Base-by-base conservation (phyloP, 176 grass and related monocot species). In the Musa acuminata region DNA sequence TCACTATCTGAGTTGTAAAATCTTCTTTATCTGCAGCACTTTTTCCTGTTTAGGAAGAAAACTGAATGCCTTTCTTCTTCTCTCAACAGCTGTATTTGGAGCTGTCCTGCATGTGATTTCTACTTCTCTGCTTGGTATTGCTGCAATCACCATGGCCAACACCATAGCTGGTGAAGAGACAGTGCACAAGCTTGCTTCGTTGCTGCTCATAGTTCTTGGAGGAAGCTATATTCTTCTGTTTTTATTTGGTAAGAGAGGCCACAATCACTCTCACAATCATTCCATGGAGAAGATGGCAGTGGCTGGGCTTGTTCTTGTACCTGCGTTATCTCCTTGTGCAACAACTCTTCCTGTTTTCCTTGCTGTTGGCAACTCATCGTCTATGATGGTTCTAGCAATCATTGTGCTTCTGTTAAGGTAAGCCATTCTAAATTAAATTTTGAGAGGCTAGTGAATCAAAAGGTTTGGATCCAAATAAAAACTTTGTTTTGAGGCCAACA, bases 231-330 rank as follows among this genome's bases (percentile, higher is more conserved):
- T 98, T 79, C 23, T 94, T 4, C 75, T 98, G 53, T 98, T 84
- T 84, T 86, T 81, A 4, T 64, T 90, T 20, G 95, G 95, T 75
- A 98, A 98, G 77, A 90, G 95, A 72, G 88, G 90, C 21, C 90
- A 92, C 64, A 82, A 69, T 69, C 95, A 98, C 83, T 75, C 95
- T 25, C 95, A 98, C 82, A 91, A 85, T 81, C 95, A 98, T 82
- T 86, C 95, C 53, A 94, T 98, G 95, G 95, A 98, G 83, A 98
- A 93, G 78, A 93, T 98, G 95, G 95, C 95, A 20, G 90, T 98
- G 2, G 95, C 95, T 17, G 95, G 95, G 53, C 90, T 98, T 67
- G 86, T 98, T 51, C 95, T 98, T 75, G 87, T 98, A 58, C 95
- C 95, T 49, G 95, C 95, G 82, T 84, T 98, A 52, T 93, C 95